These are phyloP conservation scores for Ceratobasidium sp. DNA, from an alignment of 1,284 basidiomycete genomes.

Conservation along the genomic window DNA sequence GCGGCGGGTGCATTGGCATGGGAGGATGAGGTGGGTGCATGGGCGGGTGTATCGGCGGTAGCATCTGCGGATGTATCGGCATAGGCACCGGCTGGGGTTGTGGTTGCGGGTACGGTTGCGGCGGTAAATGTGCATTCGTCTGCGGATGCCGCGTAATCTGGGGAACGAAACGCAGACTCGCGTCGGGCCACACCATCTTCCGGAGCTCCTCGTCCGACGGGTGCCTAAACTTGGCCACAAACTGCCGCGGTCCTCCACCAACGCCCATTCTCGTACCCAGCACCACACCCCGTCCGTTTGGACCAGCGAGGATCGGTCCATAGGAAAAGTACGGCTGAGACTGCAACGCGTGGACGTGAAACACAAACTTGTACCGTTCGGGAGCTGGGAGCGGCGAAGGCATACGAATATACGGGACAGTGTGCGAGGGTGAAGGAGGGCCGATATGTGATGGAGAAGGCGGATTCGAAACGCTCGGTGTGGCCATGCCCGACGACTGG, in stretches of 20 bases:
- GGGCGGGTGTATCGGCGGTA: neutral
- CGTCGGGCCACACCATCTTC: neutral
- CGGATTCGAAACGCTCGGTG: neutral
- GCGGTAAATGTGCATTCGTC: constrained; percentile 16
- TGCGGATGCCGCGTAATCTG: neutral
- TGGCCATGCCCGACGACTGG: neutral
- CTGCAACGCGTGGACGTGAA: constrained; percentile 33
- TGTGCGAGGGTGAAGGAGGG: neutral
- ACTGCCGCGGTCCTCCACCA: constrained; percentile 15
- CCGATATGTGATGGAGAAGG: constrained; percentile 19
- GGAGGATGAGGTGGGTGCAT: neutral
- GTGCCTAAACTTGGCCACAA: constrained; percentile 28
- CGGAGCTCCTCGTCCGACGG: constrained; percentile 10
- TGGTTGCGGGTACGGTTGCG: neutral
- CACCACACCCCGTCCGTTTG: constrained; percentile 32
- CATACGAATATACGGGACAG: neutral
- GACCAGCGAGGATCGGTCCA: constrained; percentile 19
- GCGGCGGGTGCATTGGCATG: neutral
- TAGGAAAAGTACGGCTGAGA: constrained; percentile 16
- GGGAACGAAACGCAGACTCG: neutral
- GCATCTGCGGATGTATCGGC: constrained; percentile 3
- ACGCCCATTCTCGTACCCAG: neutral
- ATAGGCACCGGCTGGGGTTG: neutral
- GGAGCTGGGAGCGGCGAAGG: neutral
- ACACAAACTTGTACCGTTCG: constrained; percentile 25